These are phyloP conservation scores for Nicotiana undulata DNA, from an alignment of 257 asterid species.

Conservation along the genomic window DNA sequence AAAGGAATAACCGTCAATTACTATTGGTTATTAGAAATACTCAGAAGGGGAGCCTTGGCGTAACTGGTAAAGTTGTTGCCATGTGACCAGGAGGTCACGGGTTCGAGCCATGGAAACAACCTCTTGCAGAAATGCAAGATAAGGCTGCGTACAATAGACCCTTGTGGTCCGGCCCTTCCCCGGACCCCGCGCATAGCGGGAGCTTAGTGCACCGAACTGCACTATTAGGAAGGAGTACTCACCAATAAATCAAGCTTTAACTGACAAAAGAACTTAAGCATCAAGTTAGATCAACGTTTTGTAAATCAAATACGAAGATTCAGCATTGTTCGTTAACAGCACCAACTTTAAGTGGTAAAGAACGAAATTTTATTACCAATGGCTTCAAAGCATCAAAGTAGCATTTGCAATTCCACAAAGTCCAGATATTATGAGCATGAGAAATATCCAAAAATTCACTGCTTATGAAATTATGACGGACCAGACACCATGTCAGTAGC, in stretches of 20 bases:
- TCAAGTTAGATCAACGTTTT: background rate
- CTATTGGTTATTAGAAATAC: background rate
- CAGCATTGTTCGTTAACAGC: background rate
- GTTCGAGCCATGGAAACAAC: too few relatives aligned
- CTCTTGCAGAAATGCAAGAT: too few relatives aligned
- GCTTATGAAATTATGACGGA: background rate
- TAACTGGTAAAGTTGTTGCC: too few relatives aligned
- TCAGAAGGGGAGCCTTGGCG: background rate
- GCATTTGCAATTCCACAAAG: background rate
- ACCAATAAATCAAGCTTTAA: background rate
- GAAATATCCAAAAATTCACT: background rate
- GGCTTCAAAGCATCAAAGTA: background rate
- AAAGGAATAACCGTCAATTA: background rate
- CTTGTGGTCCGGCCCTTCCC: too few relatives aligned
- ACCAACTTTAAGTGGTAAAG: background rate
- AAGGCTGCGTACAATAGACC: too few relatives aligned
- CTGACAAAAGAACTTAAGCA: background rate
- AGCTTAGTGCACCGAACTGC: too few relatives aligned
- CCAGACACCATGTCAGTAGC: constrained; percentile 4
- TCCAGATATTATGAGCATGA: background rate
- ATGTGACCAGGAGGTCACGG: too few relatives aligned
- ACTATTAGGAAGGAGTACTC: background rate
- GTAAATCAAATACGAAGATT: background rate
- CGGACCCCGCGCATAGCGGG: too few relatives aligned
- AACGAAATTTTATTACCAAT: background rate